Conservation (phyloP, 1,284 basidiomycete genomes). For the Omphalotus olearius region DNA sequence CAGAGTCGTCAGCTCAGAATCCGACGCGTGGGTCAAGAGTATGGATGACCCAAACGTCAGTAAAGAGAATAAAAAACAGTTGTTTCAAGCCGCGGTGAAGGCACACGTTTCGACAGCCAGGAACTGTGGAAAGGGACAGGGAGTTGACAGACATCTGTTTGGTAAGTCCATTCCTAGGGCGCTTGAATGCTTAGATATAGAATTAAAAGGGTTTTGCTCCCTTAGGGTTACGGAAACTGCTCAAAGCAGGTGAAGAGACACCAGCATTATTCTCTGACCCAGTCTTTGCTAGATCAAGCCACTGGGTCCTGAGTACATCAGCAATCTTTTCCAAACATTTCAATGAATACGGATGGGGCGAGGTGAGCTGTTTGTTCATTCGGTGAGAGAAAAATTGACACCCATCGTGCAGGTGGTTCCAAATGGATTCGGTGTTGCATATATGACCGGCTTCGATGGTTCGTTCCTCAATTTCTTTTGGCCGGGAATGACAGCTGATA, state of each 20-base stretch:
- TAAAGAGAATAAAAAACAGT: slow-evolving; percentile 43
- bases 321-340: slow-evolving; percentile 83
- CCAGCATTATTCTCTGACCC: slow-evolving; percentile 74
- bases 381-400: slow-evolving; percentile 1
- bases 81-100: slow-evolving; percentile 67
- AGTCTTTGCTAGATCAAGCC: slow-evolving; percentile 58
- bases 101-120: slow-evolving; percentile 71
- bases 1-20: slow-evolving; percentile 70
- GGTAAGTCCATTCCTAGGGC: slow-evolving; percentile 37
- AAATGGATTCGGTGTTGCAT: slow-evolving; percentile 60
- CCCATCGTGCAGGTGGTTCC: slow-evolving; percentile 48
- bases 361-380: slow-evolving; percentile 36
- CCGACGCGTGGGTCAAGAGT: slow-evolving; percentile 67
- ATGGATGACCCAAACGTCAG: slow-evolving; percentile 55
- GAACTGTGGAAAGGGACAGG: slow-evolving; percentile 67
- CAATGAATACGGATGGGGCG: slow-evolving; percentile 83
- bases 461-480: neutral
- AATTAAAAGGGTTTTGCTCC: slow-evolving; percentile 1
- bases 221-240: slow-evolving; percentile 62
- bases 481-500: neutral
- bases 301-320: slow-evolving; percentile 82
- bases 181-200: neutral
- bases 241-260: slow-evolving; percentile 56
- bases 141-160: slow-evolving; percentile 82
- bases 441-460: slow-evolving; percentile 46